These are phyloP conservation scores for Pseudovirgaria hyperparasitica DNA, from an alignment of 2,329 filamentous ascomycete species.

Conservation along the genomic window DNA sequence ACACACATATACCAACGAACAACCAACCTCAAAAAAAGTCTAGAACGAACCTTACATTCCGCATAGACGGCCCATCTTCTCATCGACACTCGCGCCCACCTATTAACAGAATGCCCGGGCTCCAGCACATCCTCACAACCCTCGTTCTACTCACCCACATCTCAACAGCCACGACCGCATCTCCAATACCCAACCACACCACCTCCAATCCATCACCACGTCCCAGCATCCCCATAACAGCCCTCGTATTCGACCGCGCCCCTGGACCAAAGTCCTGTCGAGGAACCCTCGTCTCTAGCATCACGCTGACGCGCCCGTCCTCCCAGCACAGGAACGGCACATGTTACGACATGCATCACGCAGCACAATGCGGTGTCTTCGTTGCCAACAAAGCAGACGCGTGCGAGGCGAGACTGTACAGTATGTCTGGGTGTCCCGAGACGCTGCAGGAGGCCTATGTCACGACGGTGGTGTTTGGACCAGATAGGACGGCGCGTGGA, in stretches of 20 bases:
- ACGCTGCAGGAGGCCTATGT: slow-evolving; percentile 13
- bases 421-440: slow-evolving; percentile 15
- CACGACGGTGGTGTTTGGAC: slow-evolving; percentile 23
- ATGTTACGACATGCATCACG: slow-evolving; percentile 17
- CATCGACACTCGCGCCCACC: no score
- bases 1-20: no score
- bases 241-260: slow-evolving; percentile 18
- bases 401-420: slow-evolving; percentile 22
- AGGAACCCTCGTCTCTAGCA: slow-evolving; percentile 15
- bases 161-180: slow-evolving; percentile 1
- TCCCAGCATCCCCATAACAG: slow-evolving; percentile 16
- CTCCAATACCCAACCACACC: no score
- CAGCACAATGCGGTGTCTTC: slow-evolving; percentile 22
- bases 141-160: slow-evolving; percentile 3
- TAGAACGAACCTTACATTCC: no score
- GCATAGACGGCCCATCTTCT: no score
- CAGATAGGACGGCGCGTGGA: slow-evolving; percentile 19
- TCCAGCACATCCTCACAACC: no score
- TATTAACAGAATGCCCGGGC: no score
- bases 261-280: slow-evolving; percentile 23
- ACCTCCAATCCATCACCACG: slow-evolving; percentile 5
- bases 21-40: no score
- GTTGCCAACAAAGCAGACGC: slow-evolving; percentile 19
- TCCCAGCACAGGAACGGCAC: slow-evolving; percentile 16
- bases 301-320: slow-evolving; percentile 13